These are phyloP conservation scores for Paspalum notatum DNA, from an alignment of 176 grass and related monocot genomes.

Conservation along the genomic window DNA sequence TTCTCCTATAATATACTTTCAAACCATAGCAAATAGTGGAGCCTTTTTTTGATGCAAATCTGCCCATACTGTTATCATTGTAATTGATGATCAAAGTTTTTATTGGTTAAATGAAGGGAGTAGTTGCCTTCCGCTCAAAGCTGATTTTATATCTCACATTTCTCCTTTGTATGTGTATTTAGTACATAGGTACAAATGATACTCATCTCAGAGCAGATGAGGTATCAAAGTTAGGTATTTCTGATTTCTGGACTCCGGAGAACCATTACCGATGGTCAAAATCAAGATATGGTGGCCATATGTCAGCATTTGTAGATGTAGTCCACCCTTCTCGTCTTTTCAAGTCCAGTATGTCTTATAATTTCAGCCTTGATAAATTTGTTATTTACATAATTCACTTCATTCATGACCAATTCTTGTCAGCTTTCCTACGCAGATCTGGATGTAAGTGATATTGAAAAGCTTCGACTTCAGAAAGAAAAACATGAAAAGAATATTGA, in stretches of 20 bases:
- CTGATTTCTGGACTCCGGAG: conserved; percentile 86
- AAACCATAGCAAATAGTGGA: neutral
- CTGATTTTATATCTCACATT: neutral
- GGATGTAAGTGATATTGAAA: conserved; percentile 68
- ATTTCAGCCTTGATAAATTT: neutral
- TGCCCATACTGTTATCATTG: neutral
- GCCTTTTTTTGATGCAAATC: neutral
- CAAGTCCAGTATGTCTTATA: conserved; percentile 59
- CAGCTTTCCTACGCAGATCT: conserved; percentile 52
- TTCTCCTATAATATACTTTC: neutral
- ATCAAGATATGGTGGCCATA: conserved; percentile 72
- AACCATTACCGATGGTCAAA: conserved; percentile 82
- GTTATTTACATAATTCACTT: conserved; percentile 16
- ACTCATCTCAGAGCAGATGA: conserved; percentile 65
- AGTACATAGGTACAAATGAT: conserved; percentile 89
- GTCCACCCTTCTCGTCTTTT: conserved; percentile 62
- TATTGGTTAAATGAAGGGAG: neutral
- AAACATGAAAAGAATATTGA: conserved; percentile 45
- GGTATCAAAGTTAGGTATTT: conserved; percentile 57
- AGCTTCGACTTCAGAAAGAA: conserved; percentile 42
- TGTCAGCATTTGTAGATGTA: conserved; percentile 60
- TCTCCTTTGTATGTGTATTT: conserved; percentile 29
- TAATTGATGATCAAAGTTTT: neutral
- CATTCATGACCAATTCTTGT: conserved; percentile 37
- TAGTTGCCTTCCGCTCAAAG: neutral